These are phyloP conservation scores for Suhomyces coccinellae DNA, from an alignment of 1,139 yeast genomes.

Conservation along the genomic window DNA sequence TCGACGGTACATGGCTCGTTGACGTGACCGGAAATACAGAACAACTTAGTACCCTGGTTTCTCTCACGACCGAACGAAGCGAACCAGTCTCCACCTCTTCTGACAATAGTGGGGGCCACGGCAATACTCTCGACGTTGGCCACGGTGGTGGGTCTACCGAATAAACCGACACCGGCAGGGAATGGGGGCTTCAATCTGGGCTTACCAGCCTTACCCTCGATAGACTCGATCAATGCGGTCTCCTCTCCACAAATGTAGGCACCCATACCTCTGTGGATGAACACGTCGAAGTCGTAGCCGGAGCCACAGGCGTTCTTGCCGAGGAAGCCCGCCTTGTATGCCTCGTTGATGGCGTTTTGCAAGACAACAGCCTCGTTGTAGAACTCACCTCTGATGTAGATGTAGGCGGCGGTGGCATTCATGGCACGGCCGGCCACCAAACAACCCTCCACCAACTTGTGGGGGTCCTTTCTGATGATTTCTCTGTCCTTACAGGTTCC, in stretches of 20 bases:
- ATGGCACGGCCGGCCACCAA: slow-evolving; percentile 83
- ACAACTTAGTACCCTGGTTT: slow-evolving; percentile 77
- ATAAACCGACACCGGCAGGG: slow-evolving; percentile 90
- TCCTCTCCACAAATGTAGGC: slow-evolving; percentile 92
- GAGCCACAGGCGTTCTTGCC: slow-evolving; percentile 87
- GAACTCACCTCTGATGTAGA: slow-evolving; percentile 86
- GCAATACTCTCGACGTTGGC: slow-evolving; percentile 89
- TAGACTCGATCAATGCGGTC: slow-evolving; percentile 81
- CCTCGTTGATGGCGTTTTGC: slow-evolving; percentile 82
- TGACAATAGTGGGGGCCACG: slow-evolving; percentile 82
- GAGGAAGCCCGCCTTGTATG: slow-evolving; percentile 73
- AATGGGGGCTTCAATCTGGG: slow-evolving; percentile 92
- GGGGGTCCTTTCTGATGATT: slow-evolving; percentile 86
- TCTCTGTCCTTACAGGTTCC: slow-evolving; percentile 92
- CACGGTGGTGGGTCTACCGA: slow-evolving; percentile 88
- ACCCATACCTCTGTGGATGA: slow-evolving; percentile 87
- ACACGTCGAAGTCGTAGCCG: slow-evolving; percentile 80
- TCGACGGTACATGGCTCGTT: slow-evolving; percentile 91
- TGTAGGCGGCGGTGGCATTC: slow-evolving; percentile 92
- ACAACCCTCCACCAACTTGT: slow-evolving; percentile 86
- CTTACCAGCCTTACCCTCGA: slow-evolving; percentile 90
- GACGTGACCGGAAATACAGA: slow-evolving; percentile 86
- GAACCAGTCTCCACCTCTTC: slow-evolving; percentile 90
- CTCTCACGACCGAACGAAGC: slow-evolving; percentile 80
- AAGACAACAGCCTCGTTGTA: slow-evolving; percentile 72